Evolutionary conservation across 768 basidiomycete species (phyloP), one percentile per base, ranked within the genome.

Genomic region (Amylocystis lapponica): DNA sequence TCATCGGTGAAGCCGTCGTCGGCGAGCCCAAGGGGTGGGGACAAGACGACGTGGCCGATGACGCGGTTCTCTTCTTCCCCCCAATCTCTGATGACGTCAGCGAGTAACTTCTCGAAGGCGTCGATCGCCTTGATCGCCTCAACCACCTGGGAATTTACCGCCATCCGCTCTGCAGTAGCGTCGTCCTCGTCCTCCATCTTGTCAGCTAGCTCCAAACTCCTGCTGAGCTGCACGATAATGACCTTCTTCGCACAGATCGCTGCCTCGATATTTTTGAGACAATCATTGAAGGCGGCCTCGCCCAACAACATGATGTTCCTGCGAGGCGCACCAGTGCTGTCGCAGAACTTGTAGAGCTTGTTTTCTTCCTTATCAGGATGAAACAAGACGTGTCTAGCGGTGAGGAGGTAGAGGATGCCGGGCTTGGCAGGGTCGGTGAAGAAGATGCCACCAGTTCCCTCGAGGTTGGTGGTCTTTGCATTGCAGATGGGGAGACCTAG

Each of bases 1-100:
- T 63, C 62, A 20, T 54, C 44, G 1, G 51, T 60, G 33, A 41
- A 52, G 21, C 35, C 22, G 33, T 39, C 33, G 26, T 49, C 36
- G 46, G 32, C 38, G 46, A 54, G 12, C 36, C 43, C 25, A 32
- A 55, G 46, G 27, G 48, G 45, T 16, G 60, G 61, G 27, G 60
- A 57, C 11, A 48, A 27, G 46, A 48, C 26, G 42, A 62, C 51
- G 41, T 54, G 52, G 41, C 60, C 61, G 19, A 62, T 25, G 38
- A 55, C 27, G 27, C 60, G 56, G 17, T 55, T 45, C 41, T 31
- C 36, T 19, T 25, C 42, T 5, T 34, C 23, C 11, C 22, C 25
- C 53, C 54, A 58, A 31, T 60, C 43, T 39, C 45, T 50, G 2
- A 23, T 37, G 41, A 60, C 36, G 9, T 48, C 29, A 5, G 11